A percentile compares a stretch with the other conserved stretches of the same genome.
phyloP scores from a whole-genome alignment of 768 basidiomycete species.

The Clitopilus hobsonii region DNA sequence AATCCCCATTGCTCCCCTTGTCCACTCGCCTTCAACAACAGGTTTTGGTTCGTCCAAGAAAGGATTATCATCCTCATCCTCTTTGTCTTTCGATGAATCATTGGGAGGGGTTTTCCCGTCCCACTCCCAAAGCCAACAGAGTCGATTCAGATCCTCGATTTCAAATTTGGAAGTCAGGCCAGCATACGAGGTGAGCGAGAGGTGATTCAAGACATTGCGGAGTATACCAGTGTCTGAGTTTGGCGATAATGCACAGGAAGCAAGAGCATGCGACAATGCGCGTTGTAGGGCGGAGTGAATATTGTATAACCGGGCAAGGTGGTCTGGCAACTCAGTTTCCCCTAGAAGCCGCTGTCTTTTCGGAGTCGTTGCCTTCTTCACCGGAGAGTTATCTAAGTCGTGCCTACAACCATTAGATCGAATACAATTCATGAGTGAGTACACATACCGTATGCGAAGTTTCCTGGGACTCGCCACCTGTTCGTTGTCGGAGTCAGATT shows the following conservation, averaged over 20 bases:
- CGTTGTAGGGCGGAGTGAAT: constrained; percentile 73
- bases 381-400: not conserved
- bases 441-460: constrained; percentile 45
- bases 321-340: constrained; percentile 39
- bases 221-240: constrained; percentile 71
- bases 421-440: not conserved
- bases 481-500: constrained; percentile 52
- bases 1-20: constrained; percentile 76
- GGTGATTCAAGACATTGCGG: constrained; percentile 73
- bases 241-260: constrained; percentile 76
- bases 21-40: constrained; percentile 60
- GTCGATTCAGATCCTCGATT: constrained; percentile 63
- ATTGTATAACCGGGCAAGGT: constrained; percentile 56
- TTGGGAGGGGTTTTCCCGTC: constrained; percentile 43
- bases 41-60: constrained; percentile 43
- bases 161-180: constrained; percentile 63
- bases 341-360: constrained; percentile 28
- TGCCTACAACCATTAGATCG: not conserved
- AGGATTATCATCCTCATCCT: constrained; percentile 56
- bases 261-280: constrained; percentile 81
- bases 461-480: constrained; percentile 63
- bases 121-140: constrained; percentile 94
- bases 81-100: constrained; percentile 1
- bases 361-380: constrained; percentile 34
- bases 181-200: constrained; percentile 64